Evolutionary conservation across 2,329 filamentous ascomycete genomes (phyloP), one percentile per base, ranked within the genome.

Genomic region (Xylariaceae sp.): DNA sequence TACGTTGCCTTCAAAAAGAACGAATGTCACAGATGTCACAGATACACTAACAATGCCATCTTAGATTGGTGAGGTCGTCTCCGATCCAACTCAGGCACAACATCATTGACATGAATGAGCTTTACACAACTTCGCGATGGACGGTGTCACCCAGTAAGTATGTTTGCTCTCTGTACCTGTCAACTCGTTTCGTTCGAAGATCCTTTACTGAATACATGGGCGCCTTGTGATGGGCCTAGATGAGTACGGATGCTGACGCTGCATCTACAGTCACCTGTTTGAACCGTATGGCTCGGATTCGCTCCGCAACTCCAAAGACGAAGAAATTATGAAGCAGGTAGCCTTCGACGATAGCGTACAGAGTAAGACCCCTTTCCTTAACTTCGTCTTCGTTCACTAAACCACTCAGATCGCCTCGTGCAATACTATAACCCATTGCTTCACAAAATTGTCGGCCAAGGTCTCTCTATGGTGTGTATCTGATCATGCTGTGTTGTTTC

Each of bases 101-200:
- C 7, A 28, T 7, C 22, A 28, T 7, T 28, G 22, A 28, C 16
- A 22, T 31, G 9, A 34, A 22, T 14, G 60, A 66, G 72, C 68
- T 18, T 71, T 88, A 1, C 86, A 89, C 56, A 79, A 84, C 22
- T 89, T 86, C 63, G 85, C 86, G 1, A 82, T 87, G 48, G 86
- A 89, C 62, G 87, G 85, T 60, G 78, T 83, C 28, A 86, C 84
- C 0, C 82, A 87, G 22, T 28, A 28, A 87, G 22, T 28, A 28
- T 28, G 22, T 28, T 28, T 7, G 22, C 22, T 28, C 7, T 28
- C 4, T 28, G 22, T 28, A 28, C 22, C 22, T 28, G 7, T 28
- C 22, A 4, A 28, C 7, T 7, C 22, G 22, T 28, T 28, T 28
- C 22, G 7, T 28, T 7, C 22, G 22, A 28, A 28, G 22, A 28